Evolutionary conservation across 805 yeast species (phyloP).

Genomic region (Cyberlindnera petersonii): DNA sequence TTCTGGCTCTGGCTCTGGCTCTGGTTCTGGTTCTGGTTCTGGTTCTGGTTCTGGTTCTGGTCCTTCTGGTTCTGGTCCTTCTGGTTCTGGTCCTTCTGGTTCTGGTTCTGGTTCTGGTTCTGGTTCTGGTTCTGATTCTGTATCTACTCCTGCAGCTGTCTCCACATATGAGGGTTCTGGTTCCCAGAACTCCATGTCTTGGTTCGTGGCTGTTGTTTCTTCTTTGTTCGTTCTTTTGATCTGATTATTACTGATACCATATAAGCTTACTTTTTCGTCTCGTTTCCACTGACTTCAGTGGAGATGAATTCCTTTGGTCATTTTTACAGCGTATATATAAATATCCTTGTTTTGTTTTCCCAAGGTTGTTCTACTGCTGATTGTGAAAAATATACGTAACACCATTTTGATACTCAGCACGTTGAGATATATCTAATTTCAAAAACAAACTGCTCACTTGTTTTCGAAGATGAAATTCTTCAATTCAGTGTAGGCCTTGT

Average conservation of each 20-base stretch:
- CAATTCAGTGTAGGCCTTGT: constrained; percentile 79
- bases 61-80: background rate
- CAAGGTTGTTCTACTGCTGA: too few species aligned
- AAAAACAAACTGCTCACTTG: too few species aligned
- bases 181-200: background rate
- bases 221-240: background rate
- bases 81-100: background rate
- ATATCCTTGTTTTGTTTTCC: too few species aligned
- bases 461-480: constrained; percentile 61
- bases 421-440: too few species aligned
- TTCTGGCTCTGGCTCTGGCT: background rate
- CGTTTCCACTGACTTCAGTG: too few species aligned
- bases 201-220: constrained; percentile 3
- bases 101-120: background rate
- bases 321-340: too few species aligned
- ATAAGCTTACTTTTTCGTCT: too few species aligned
- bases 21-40: background rate
- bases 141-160: background rate
- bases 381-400: too few species aligned
- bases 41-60: constrained; percentile 4
- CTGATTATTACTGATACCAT: background rate
- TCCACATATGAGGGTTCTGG: constrained; percentile 6
- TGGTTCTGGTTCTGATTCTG: background rate
- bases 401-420: too few species aligned
- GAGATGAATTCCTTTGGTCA: too few species aligned